These are phyloP conservation scores for Asterophora parasitica DNA, from an alignment of 768 basidiomycete genomes.

Conservation along the genomic window DNA sequence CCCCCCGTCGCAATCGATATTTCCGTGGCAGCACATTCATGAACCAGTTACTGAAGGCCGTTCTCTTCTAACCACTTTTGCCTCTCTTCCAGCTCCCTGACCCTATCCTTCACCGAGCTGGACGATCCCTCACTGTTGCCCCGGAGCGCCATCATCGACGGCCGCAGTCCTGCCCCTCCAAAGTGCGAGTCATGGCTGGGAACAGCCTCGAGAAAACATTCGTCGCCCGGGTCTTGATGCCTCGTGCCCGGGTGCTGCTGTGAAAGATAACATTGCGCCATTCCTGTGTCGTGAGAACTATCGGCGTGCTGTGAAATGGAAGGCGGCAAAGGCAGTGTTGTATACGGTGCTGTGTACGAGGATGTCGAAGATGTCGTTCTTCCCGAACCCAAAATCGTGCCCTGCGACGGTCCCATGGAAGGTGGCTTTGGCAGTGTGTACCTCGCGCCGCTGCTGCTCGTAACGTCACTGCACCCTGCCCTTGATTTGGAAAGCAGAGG, in stretches of 20 bases:
- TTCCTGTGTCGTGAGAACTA: neutral
- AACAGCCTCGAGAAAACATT: neutral
- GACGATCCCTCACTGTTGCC: constrained; percentile 7
- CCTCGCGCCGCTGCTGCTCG: constrained; percentile 3
- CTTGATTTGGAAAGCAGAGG: constrained; percentile 1
- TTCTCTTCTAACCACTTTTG: constrained; percentile 2
- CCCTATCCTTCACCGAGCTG: constrained; percentile 37
- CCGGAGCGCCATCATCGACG: constrained; percentile 2
- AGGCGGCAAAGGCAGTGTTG: neutral
- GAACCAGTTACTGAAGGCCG: neutral
- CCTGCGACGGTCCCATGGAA: neutral
- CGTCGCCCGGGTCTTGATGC: neutral
- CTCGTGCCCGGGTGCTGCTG: neutral
- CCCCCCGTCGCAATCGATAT: too few relatives aligned
- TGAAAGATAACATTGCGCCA: neutral
- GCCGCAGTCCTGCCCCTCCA: neutral
- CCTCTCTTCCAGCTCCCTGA: constrained; percentile 35
- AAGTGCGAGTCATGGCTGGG: neutral
- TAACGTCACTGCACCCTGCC: neutral
- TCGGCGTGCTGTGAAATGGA: neutral
- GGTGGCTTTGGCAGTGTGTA: constrained; percentile 17
- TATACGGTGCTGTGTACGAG: neutral
- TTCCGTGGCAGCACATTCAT: too few relatives aligned
- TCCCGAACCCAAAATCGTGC: neutral
- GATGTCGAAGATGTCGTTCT: neutral